Evolutionary conservation across 2,329 filamentous ascomycete genomes (phyloP).

Genomic region (Aspergillus quadricinctus): DNA sequence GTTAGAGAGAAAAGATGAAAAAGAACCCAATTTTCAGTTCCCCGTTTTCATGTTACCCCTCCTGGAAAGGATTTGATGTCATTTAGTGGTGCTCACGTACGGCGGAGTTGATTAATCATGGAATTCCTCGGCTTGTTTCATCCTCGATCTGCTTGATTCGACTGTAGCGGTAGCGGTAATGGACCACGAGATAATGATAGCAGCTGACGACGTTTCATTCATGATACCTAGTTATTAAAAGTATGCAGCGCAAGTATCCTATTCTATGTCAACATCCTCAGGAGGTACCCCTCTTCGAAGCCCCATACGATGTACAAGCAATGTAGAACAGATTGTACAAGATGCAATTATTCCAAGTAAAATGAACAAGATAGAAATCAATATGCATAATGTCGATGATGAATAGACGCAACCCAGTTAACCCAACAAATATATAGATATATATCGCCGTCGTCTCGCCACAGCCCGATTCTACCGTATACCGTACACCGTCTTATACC

Average conservation of each 20-base stretch:
- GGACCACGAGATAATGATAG: not conserved
- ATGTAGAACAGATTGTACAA: not conserved
- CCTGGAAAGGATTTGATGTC: constrained; percentile 3
- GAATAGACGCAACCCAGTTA: not conserved
- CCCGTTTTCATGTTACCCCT: constrained; percentile 3
- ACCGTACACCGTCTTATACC: not conserved
- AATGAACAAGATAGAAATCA: not conserved
- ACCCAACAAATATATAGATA: not conserved
- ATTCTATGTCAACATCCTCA: not conserved
- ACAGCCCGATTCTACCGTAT: not conserved
- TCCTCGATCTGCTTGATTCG: not conserved
- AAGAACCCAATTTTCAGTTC: constrained; percentile 8
- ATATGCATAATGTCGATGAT: not conserved
- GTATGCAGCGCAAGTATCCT: not conserved
- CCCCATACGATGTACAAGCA: not conserved
- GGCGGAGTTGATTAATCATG: constrained; percentile 13
- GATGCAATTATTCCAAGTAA: not conserved
- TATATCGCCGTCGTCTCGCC: not conserved
- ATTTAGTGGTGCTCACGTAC: constrained; percentile 10
- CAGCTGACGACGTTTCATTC: not conserved
- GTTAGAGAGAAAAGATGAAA: constrained; percentile 8
- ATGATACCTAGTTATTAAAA: not conserved
- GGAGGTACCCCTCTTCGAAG: not conserved
- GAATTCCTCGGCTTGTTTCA: constrained; percentile 4
- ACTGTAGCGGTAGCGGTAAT: constrained; percentile 1